Percentiles rank a stretch among this genome's conserved stretches.
phyloP scores from a whole-genome alignment of 2,329 filamentous ascomycete genomes.

The Gnomoniopsis sp. region DNA sequence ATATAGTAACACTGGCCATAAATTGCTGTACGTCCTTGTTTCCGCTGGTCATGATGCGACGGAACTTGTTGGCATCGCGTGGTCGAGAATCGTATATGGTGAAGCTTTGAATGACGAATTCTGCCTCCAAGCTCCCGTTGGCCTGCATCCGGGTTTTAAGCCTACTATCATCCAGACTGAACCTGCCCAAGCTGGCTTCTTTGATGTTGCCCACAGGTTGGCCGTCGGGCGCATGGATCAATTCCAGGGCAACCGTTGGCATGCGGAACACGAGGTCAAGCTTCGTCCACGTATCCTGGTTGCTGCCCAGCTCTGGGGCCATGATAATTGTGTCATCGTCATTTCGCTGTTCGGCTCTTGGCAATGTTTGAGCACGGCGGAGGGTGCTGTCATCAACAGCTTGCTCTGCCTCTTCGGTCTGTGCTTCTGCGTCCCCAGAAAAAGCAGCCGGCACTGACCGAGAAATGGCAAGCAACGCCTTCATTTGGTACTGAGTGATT shows the following conservation, averaged over 20 bases:
- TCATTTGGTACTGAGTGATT: constrained; percentile 86
- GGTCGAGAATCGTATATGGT: constrained; percentile 91
- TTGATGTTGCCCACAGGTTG: constrained; percentile 76
- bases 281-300: constrained; percentile 80
- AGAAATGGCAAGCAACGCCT: constrained; percentile 83
- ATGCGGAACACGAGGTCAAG: constrained; percentile 89
- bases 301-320: constrained; percentile 66
- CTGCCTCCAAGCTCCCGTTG: constrained; percentile 86
- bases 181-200: constrained; percentile 81
- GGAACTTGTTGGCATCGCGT: constrained; percentile 88
- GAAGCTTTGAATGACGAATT: constrained; percentile 90
- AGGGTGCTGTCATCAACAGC: constrained; percentile 62
- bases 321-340: constrained; percentile 50
- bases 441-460: constrained; percentile 87
- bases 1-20: constrained; percentile 95
- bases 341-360: constrained; percentile 44
- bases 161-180: constrained; percentile 89
- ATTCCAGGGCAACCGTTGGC: constrained; percentile 81
- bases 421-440: constrained; percentile 66
- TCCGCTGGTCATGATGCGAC: constrained; percentile 95
- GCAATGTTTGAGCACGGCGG: constrained; percentile 43
- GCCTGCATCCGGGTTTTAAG: constrained; percentile 91
- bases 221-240: constrained; percentile 73
- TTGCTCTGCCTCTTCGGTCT: constrained; percentile 69
- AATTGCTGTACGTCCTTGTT: constrained; percentile 96